Evolutionary conservation across 257 asterid species (phyloP).

Genomic region (Fraxinus excelsior): DNA sequence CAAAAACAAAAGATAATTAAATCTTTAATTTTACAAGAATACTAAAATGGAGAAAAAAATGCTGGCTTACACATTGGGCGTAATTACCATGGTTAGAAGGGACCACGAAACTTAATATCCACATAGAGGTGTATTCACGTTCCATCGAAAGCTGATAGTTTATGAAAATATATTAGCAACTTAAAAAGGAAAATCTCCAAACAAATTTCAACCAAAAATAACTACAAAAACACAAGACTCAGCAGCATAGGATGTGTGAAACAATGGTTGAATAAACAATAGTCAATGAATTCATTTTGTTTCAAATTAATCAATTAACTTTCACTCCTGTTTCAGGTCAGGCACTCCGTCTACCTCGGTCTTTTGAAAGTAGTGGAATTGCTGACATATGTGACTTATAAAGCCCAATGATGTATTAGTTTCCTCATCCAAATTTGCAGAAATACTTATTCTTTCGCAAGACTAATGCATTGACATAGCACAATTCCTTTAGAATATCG

Average conservation of each 20-base stretch:
- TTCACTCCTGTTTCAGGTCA: not conserved
- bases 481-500: too few species aligned
- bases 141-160: conserved; percentile 75
- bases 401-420: not conserved
- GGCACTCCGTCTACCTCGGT: not conserved
- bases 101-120: conserved; percentile 95
- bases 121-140: conserved; percentile 90
- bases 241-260: not conserved
- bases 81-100: conserved; percentile 80
- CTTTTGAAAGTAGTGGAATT: too few species aligned
- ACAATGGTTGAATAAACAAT: not conserved
- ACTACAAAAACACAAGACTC: not conserved
- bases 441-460: not conserved
- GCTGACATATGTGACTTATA: not conserved
- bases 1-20: conserved; percentile 24
- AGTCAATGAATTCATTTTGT: not conserved
- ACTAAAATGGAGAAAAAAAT: not conserved
- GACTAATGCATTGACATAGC: not conserved
- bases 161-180: conserved; percentile 19
- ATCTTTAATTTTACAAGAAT: not conserved
- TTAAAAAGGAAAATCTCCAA: not conserved
- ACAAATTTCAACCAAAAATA: conserved; percentile 10
- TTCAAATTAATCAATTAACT: not conserved
- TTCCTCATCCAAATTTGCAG: not conserved
- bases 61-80: conserved; percentile 8